phyloP scores from a whole-genome alignment of 768 basidiomycete species.

The Daedaleopsis nitida region DNA sequence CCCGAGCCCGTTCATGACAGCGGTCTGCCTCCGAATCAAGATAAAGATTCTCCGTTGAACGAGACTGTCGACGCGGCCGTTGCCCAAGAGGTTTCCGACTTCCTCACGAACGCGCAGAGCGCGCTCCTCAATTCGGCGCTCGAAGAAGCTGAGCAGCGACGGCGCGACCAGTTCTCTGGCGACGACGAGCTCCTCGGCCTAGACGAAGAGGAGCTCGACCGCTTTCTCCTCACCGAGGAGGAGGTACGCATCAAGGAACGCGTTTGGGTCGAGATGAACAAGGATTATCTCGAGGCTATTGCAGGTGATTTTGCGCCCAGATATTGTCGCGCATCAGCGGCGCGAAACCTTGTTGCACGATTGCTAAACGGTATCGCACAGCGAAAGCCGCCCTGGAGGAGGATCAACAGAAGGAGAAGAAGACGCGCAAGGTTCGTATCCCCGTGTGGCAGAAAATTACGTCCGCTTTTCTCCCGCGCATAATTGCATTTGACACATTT shows the following conservation, averaged over 20 bases:
- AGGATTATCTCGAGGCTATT: conserved; percentile 85
- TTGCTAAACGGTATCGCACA: conserved; percentile 53
- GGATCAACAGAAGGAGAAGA: conserved; percentile 40
- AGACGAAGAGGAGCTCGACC: conserved; percentile 90
- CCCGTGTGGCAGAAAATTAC: conserved; percentile 37
- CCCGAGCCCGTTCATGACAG: not conserved
- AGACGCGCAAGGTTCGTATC: conserved; percentile 81
- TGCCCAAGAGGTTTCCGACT: conserved; percentile 68
- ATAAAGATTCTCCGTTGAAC: conserved; percentile 46
- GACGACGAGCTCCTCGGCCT: conserved; percentile 70
- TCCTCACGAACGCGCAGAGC: conserved; percentile 64
- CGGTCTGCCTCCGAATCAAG: conserved; percentile 5
- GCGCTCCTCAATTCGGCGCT: conserved; percentile 61
- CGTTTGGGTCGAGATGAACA: conserved; percentile 93
- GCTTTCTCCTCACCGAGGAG: conserved; percentile 73
- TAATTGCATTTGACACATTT: conserved; percentile 14
- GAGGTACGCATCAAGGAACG: conserved; percentile 87
- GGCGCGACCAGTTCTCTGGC: conserved; percentile 50
- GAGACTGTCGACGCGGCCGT: conserved; percentile 63
- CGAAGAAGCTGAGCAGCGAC: conserved; percentile 65
- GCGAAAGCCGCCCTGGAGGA: conserved; percentile 66
- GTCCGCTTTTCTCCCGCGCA: conserved; percentile 21
- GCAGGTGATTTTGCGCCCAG: conserved; percentile 57
- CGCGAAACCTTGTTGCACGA: conserved; percentile 12
- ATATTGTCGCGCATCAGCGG: conserved; percentile 3